These are phyloP conservation scores for Arachnopeziza araneosa DNA, from an alignment of 2,329 filamentous ascomycete genomes.

Conservation along the genomic window DNA sequence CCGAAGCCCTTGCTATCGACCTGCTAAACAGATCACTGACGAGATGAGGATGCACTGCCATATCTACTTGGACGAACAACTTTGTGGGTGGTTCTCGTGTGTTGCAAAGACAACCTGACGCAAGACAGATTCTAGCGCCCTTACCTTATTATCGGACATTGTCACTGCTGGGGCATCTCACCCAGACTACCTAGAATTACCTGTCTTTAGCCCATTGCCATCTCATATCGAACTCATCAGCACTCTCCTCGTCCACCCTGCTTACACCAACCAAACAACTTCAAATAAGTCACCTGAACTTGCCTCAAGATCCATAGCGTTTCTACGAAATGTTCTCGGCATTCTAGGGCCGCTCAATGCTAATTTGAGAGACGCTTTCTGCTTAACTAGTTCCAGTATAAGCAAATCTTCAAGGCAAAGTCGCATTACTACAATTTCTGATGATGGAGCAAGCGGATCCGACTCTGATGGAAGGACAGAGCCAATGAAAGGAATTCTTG, in stretches of 20 bases:
- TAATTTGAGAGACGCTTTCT: constrained; percentile 66
- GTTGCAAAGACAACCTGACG: not conserved
- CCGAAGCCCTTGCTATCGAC: constrained; percentile 39
- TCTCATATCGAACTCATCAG: constrained; percentile 71
- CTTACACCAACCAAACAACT: constrained; percentile 66
- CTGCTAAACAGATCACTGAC: constrained; percentile 51
- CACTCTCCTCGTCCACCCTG: constrained; percentile 77
- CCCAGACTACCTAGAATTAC: constrained; percentile 33
- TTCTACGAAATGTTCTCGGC: constrained; percentile 62
- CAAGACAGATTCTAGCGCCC: constrained; percentile 46
- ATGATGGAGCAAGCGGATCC: constrained; percentile 37
- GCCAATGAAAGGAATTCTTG: constrained; percentile 52
- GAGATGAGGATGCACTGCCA: constrained; percentile 62
- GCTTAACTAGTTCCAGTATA: constrained; percentile 43
- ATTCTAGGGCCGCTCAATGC: constrained; percentile 65
- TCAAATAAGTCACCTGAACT: constrained; percentile 56
- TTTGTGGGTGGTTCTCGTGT: constrained; percentile 42
- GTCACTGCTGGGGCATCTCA: constrained; percentile 45
- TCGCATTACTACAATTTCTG: constrained; percentile 20
- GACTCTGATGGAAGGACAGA: constrained; percentile 39
- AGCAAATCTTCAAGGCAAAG: constrained; percentile 14
- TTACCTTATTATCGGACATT: constrained; percentile 60
- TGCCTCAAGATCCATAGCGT: constrained; percentile 60
- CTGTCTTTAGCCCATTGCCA: constrained; percentile 61
- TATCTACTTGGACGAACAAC: constrained; percentile 70